Percentiles rank a stretch among this genome's conserved stretches.
These are phyloP conservation scores for Xylariaceae sp. DNA, from an alignment of 2,329 filamentous ascomycete species.

Conservation along the genomic window DNA sequence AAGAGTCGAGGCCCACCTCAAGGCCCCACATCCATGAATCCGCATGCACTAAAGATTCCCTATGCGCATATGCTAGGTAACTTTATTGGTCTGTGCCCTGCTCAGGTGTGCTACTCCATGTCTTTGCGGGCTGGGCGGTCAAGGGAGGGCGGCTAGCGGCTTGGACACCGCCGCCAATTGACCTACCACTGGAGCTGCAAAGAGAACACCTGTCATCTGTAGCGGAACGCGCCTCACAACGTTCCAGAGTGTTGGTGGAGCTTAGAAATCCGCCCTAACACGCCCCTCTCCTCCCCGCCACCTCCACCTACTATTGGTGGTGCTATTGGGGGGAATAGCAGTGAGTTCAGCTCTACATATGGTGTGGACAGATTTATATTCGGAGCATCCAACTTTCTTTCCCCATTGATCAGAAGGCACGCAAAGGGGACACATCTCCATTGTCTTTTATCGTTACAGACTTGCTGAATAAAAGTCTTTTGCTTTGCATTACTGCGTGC, in stretches of 20 bases:
- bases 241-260: slow-evolving; percentile 17
- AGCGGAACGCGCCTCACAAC: slow-evolving; percentile 23
- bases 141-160: slow-evolving; percentile 8
- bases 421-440: slow-evolving; percentile 35
- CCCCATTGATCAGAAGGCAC: slow-evolving; percentile 34
- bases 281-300: slow-evolving; percentile 26
- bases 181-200: slow-evolving; percentile 11
- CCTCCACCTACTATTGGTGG: slow-evolving; percentile 22
- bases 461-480: slow-evolving; percentile 26
- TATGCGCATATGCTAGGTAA: too few relatives aligned
- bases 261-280: slow-evolving; percentile 23
- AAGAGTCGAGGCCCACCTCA: too few relatives aligned
- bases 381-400: slow-evolving; percentile 34
- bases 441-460: slow-evolving; percentile 12
- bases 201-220: slow-evolving; percentile 42
- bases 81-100: too few relatives aligned
- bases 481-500: slow-evolving; percentile 12
- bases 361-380: slow-evolving; percentile 39
- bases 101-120: too few relatives aligned
- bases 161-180: slow-evolving; percentile 1
- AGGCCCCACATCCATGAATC: too few relatives aligned
- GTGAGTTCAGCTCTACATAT: slow-evolving; percentile 29
- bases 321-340: slow-evolving; percentile 22
- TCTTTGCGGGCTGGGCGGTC: background rate
- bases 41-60: too few relatives aligned